Evolutionary conservation across 2,329 filamentous ascomycete genomes (phyloP).

Genomic region (Phyllosticta capitalensis): DNA sequence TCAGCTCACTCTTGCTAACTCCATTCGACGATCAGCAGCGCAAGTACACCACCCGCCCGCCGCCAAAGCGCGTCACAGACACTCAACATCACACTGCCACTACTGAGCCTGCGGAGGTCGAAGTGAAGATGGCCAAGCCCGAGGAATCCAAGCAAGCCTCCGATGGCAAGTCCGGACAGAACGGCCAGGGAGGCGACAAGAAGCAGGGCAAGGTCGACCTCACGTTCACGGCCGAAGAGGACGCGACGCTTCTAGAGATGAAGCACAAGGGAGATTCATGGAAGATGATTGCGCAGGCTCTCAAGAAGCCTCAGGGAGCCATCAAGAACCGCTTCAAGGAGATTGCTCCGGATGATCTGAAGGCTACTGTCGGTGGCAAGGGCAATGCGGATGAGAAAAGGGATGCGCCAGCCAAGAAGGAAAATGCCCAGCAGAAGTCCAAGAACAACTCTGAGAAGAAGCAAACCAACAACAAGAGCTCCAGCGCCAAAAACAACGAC

Average conservation of each 20-base stretch:
- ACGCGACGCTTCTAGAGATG: conserved; percentile 30
- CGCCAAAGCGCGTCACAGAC: background rate
- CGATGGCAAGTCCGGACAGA: background rate
- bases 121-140: background rate
- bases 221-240: conserved; percentile 30
- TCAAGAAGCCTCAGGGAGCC: conserved; percentile 19
- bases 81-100: background rate
- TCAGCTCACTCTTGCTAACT: background rate
- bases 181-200: background rate
- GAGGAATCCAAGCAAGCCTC: background rate
- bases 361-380: conserved; percentile 10
- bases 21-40: background rate
- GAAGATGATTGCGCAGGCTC: conserved; percentile 21
- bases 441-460: conserved; percentile 3
- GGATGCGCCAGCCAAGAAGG: conserved; percentile 7
- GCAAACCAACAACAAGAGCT: conserved; percentile 15
- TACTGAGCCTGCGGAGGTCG: background rate
- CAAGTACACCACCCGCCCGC: background rate
- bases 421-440: background rate
- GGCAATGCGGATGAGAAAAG: conserved; percentile 10
- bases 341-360: conserved; percentile 21
- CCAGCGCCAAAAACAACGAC: conserved; percentile 13
- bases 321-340: conserved; percentile 24
- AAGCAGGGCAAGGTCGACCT: conserved; percentile 5
- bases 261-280: conserved; percentile 24